phyloP scores from a whole-genome alignment of 331 rosid species.

The Quercus phellos region DNA sequence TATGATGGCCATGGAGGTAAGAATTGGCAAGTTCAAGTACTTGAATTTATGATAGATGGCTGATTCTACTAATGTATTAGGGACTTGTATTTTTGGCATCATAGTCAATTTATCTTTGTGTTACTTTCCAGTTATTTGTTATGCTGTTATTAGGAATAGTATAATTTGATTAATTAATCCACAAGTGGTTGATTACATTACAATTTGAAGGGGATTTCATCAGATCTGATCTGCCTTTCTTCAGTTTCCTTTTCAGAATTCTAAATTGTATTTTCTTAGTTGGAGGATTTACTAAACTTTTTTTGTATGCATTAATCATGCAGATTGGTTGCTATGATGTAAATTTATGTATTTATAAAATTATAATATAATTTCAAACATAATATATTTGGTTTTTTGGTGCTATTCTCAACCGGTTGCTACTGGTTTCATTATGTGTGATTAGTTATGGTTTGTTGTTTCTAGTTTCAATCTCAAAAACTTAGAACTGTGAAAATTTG shows the following conservation, averaged over 20 bases:
- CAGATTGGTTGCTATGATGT: background rate
- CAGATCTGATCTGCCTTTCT: background rate
- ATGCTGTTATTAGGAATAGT: background rate
- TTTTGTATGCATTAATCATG: background rate
- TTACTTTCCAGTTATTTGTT: background rate
- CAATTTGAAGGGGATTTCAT: background rate
- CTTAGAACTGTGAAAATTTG: background rate
- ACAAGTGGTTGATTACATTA: background rate
- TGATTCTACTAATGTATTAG: slow-evolving; percentile 7
- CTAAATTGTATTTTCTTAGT: background rate
- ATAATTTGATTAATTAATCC: background rate
- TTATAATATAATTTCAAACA: background rate
- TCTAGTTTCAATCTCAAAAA: background rate
- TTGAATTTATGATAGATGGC: slow-evolving; percentile 9
- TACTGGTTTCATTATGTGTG: background rate
- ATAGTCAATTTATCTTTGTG: background rate
- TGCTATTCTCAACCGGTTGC: background rate
- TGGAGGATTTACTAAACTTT: background rate
- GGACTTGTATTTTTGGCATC: background rate
- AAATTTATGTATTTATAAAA: background rate
- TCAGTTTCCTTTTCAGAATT: background rate
- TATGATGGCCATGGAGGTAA: slow-evolving; percentile 99
- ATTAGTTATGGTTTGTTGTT: background rate
- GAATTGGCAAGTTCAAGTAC: slow-evolving; percentile 23
- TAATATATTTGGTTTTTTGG: background rate